phyloP scores from a whole-genome alignment of 495 filamentous ascomycete species.

The Hypoxylon lienhwacheense region DNA sequence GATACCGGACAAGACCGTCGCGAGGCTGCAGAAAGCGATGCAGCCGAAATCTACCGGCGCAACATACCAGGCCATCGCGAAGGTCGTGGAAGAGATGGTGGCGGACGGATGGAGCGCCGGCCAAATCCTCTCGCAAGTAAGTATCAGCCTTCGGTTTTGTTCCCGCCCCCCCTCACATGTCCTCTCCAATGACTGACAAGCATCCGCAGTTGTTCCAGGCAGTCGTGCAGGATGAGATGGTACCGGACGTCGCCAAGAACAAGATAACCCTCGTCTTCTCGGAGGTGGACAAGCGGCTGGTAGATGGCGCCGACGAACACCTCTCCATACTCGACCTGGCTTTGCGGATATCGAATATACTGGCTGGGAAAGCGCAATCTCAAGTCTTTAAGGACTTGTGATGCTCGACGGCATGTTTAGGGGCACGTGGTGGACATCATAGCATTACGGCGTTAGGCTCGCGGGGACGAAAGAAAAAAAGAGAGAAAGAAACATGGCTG shows the following conservation, averaged over 20 bases:
- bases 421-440: slow-evolving; percentile 6
- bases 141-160: no score
- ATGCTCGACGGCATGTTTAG: neutral
- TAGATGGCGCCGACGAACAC: slow-evolving; percentile 98
- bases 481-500: slow-evolving; percentile 20
- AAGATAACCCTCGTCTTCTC: slow-evolving; percentile 88
- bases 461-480: no score
- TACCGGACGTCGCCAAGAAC: slow-evolving; percentile 83
- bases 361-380: slow-evolving; percentile 50
- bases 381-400: neutral
- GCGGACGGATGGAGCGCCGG: slow-evolving; percentile 98
- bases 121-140: slow-evolving; percentile 78
- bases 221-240: slow-evolving; percentile 78
- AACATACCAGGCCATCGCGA: slow-evolving; percentile 72
- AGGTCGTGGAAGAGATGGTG: slow-evolving; percentile 82
- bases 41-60: slow-evolving; percentile 66
- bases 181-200: slow-evolving; percentile 8
- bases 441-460: slow-evolving; percentile 22
- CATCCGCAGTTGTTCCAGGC: slow-evolving; percentile 73
- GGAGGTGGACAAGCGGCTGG: slow-evolving; percentile 87
- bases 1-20: slow-evolving; percentile 74
- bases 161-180: neutral
- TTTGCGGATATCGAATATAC: slow-evolving; percentile 74
- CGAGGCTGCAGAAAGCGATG: slow-evolving; percentile 72
- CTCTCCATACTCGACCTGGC: slow-evolving; percentile 83